Conservation (phyloP, 768 basidiomycete species). For the Agrocybe praecox region DNA sequence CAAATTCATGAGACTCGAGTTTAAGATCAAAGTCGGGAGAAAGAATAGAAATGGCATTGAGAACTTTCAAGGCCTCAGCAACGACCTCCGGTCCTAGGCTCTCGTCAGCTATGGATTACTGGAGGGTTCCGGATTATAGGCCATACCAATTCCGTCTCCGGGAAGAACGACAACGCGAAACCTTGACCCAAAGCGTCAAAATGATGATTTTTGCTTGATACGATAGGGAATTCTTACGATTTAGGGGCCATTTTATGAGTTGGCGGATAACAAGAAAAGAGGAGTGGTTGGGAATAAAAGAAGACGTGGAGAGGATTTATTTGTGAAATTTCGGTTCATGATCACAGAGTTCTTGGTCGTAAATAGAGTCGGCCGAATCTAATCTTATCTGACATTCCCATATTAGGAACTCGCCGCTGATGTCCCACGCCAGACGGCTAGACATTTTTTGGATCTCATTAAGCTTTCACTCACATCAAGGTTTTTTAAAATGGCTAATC, state of each 20-base stretch:
- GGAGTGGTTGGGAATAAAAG: neutral
- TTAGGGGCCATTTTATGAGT: slow-evolving; percentile 39
- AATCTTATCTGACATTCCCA: slow-evolving; percentile 16
- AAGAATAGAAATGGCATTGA: slow-evolving; percentile 67
- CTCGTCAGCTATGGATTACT: slow-evolving; percentile 10
- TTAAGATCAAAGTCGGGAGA: slow-evolving; percentile 69
- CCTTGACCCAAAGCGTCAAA: too few relatives aligned
- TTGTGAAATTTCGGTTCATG: slow-evolving; percentile 12
- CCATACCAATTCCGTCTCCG: slow-evolving; percentile 95
- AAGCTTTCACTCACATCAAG: neutral
- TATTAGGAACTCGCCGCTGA: slow-evolving; percentile 4
- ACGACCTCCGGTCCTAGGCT: slow-evolving; percentile 85
- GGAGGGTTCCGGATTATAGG: neutral
- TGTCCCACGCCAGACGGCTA: slow-evolving; percentile 1
- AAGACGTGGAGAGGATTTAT: neutral
- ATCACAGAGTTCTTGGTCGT: neutral
- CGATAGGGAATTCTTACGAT: slow-evolving; percentile 32
- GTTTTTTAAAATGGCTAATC: slow-evolving; percentile 15
- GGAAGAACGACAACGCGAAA: slow-evolving; percentile 88
- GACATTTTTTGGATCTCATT: slow-evolving; percentile 16
- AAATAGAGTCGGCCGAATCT: slow-evolving; percentile 25
- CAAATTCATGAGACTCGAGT: slow-evolving; percentile 80
- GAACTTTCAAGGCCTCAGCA: slow-evolving; percentile 80
- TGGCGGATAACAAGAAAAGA: slow-evolving; percentile 2
- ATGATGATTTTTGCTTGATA: neutral